Percentiles rank a stretch among this genome's conserved stretches.
These are phyloP conservation scores for Penicillium macrosclerotiorum DNA, from an alignment of 495 filamentous ascomycete species.

Conservation along the genomic window DNA sequence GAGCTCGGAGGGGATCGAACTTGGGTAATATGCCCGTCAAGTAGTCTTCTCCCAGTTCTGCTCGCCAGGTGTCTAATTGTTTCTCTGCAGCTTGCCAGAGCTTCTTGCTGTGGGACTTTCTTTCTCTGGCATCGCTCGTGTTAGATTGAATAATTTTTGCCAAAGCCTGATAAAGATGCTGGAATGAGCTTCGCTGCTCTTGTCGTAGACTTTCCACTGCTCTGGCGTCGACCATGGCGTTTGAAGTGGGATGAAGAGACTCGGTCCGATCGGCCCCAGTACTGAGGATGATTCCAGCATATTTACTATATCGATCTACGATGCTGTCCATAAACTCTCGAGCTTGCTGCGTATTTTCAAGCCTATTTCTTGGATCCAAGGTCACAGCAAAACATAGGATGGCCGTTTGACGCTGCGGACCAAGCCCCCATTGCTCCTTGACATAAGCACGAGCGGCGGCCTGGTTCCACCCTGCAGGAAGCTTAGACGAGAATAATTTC, in stretches of 20 bases:
- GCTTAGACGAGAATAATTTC: not conserved
- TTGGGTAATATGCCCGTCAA: not conserved
- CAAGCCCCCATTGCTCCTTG: not conserved
- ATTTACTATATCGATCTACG: not conserved
- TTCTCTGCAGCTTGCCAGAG: not conserved
- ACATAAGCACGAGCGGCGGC: not conserved
- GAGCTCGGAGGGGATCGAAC: not conserved
- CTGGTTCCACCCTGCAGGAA: not conserved
- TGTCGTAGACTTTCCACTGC: too few relatives aligned
- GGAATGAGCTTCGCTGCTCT: too few relatives aligned
- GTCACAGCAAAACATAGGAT: not conserved
- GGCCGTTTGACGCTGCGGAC: not conserved
- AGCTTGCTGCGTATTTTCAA: not conserved
- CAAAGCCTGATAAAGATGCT: too few relatives aligned
- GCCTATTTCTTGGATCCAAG: not conserved
- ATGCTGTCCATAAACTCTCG: not conserved
- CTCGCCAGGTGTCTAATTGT: not conserved
- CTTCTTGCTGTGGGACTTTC: too few relatives aligned
- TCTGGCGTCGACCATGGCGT: too few relatives aligned
- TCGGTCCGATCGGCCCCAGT: too few relatives aligned
- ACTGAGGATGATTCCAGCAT: not conserved
- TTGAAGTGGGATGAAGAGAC: too few relatives aligned
- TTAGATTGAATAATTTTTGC: too few relatives aligned
- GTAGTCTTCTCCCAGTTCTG: conserved; percentile 1
- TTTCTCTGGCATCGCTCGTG: too few relatives aligned